Conservation (phyloP, 2,329 filamentous ascomycete species). For the Raffaelea arxii region DNA sequence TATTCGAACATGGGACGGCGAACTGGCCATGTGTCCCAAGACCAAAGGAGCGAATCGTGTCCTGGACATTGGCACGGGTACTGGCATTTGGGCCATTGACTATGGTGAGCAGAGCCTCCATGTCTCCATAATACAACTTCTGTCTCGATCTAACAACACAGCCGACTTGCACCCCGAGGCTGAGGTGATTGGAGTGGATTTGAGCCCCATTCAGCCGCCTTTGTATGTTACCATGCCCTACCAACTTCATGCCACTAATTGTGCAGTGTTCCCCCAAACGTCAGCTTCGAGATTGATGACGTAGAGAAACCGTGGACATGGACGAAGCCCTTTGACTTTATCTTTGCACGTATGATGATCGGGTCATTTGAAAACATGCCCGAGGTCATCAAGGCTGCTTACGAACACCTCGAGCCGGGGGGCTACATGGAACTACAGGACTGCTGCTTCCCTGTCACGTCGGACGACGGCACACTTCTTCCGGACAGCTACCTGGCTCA, state of each 20-base stretch:
- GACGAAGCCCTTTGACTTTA: slow-evolving; percentile 8
- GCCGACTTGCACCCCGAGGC: slow-evolving; percentile 14
- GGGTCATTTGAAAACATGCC: slow-evolving; percentile 12
- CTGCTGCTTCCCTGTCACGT: slow-evolving; percentile 11
- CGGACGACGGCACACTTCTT: slow-evolving; percentile 13
- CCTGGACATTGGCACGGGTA: slow-evolving; percentile 14
- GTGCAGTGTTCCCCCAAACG: not conserved
- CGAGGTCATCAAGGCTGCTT: slow-evolving; percentile 4
- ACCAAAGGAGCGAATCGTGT: slow-evolving; percentile 10
- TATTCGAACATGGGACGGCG: slow-evolving; percentile 6
- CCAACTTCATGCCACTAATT: not conserved
- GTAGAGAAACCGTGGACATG: not conserved
- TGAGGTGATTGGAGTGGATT: slow-evolving; percentile 11
- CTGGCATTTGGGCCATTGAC: slow-evolving; percentile 15
- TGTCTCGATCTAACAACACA: not conserved
- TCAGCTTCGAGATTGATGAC: slow-evolving; percentile 1
- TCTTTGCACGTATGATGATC: slow-evolving; percentile 13
- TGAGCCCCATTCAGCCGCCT: slow-evolving; percentile 9
- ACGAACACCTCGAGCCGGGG: slow-evolving; percentile 14
- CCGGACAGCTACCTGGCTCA: slow-evolving; percentile 5
- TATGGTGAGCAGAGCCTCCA: slow-evolving; percentile 8
- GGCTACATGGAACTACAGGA: slow-evolving; percentile 16
- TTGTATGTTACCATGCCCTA: slow-evolving; percentile 4
- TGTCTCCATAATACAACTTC: not conserved
- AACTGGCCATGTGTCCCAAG: slow-evolving; percentile 11